Evolutionary conservation across 768 basidiomycete genomes (phyloP), one percentile per base, ranked within the genome.

Genomic region (Paxillus rubicundulus): DNA sequence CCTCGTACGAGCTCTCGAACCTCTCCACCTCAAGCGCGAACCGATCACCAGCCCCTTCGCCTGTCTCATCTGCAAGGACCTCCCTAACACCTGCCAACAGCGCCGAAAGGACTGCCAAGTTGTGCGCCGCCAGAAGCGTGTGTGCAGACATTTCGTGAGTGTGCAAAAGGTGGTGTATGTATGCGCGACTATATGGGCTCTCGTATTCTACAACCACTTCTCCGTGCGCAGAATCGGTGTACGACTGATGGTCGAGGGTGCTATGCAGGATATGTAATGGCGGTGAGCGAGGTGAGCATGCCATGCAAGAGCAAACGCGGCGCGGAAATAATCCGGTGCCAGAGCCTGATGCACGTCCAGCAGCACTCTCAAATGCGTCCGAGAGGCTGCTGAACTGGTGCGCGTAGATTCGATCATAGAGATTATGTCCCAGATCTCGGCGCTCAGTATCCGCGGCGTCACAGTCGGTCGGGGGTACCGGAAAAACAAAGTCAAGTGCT

Each of bases 131-230:
- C 16, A 94, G 78, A 20, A 93, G 67, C 4, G 89, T 64, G 58
- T 94, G 89, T 1, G 89, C 86, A 0, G 85, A 82, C 92, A 95
- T 93, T 67, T 95, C 92, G 67, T 94, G 92, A 6, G 92, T 92
- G 47, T 87, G 85, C 33, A 93, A 72, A 13, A 95, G 80, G 60
- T 95, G 92, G 63, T 95, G 90, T 28, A 92, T 46, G 58, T 94
- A 95, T 2, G 87, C 86, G 13, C 78, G 75, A 5, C 76, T 55
- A 56, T 71, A 73, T 2, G 75, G 68, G 1, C 72, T 70, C 21
- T 62, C 64, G 45, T 68, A 65, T 45, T 16, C 40, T 13, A 5
- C 9, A 8, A 7, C 46, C 7, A 38, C 45, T 43, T 54, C 48
- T 9, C 24, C 47, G 3, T 39, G 12, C 40, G 2, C n/a, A 0